phyloP scores from a whole-genome alignment of 2,329 filamentous ascomycete genomes.

The Penicillium fuscoglaucum region DNA sequence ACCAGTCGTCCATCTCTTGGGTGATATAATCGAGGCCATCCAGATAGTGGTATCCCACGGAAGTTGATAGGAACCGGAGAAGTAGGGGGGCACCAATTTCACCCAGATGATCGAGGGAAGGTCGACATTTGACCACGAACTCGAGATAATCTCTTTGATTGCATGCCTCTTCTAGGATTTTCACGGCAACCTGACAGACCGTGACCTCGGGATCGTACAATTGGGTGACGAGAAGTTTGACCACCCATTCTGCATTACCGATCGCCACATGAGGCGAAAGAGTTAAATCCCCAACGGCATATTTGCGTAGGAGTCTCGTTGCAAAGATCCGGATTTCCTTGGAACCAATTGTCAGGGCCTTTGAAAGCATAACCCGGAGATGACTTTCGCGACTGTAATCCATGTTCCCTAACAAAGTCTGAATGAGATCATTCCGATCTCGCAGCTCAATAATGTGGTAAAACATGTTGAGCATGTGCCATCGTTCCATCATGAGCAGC shows the following conservation, averaged over 20 bases:
- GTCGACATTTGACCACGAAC: slow-evolving; percentile 94
- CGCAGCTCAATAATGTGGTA: slow-evolving; percentile 95
- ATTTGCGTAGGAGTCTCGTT: slow-evolving; percentile 82
- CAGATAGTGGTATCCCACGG: slow-evolving; percentile 95
- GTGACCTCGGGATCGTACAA: slow-evolving; percentile 96
- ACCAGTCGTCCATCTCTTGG: slow-evolving; percentile 99
- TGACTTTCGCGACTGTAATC: slow-evolving; percentile 89
- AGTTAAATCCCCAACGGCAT: slow-evolving; percentile 64
- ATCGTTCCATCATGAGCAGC: slow-evolving; percentile 85
- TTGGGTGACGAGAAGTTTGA: slow-evolving; percentile 94
- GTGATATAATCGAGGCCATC: slow-evolving; percentile 98
- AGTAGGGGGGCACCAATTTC: slow-evolving; percentile 94
- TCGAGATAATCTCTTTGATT: slow-evolving; percentile 88
- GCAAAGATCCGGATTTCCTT: slow-evolving; percentile 89
- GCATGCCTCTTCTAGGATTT: slow-evolving; percentile 95
- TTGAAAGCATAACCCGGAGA: slow-evolving; percentile 86
- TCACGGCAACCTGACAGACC: slow-evolving; percentile 93
- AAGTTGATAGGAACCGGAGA: slow-evolving; percentile 89
- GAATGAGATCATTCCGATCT: slow-evolving; percentile 87
- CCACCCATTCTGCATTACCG: slow-evolving; percentile 88
- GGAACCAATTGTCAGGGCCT: slow-evolving; percentile 85
- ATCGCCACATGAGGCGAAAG: slow-evolving; percentile 41
- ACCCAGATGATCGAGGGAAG: slow-evolving; percentile 89
- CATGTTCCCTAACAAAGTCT: slow-evolving; percentile 82
- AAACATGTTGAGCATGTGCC: slow-evolving; percentile 99